Conservation (phyloP, 1,139 yeast species). For the Diutina neorugosa region DNA sequence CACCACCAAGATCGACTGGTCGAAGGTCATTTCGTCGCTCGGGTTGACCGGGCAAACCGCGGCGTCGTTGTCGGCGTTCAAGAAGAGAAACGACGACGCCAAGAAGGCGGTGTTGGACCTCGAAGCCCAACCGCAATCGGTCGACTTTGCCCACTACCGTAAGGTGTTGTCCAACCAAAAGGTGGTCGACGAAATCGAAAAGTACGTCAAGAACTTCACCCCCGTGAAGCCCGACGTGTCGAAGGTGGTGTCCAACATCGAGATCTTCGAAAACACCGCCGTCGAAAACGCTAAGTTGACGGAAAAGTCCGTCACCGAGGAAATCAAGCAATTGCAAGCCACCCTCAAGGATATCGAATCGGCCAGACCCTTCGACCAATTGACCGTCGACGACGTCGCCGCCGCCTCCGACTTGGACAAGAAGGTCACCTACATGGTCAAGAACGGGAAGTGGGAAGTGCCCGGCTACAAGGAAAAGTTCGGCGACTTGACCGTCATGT, state of each 20-base stretch:
- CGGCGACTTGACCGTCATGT: constrained; percentile 93
- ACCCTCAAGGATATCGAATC: constrained; percentile 88
- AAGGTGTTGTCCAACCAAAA: constrained; percentile 68
- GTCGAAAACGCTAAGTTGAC: constrained; percentile 91
- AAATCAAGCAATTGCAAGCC: constrained; percentile 72
- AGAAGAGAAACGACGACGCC: constrained; percentile 98
- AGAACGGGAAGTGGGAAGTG: constrained; percentile 96
- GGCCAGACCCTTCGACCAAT: constrained; percentile 96
- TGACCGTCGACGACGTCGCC: constrained; percentile 89
- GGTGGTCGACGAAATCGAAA: constrained; percentile 73
- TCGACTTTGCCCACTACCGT: constrained; percentile 78
- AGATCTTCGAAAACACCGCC: constrained; percentile 91
- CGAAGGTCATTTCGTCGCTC: constrained; percentile 75
- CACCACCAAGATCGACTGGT: constrained; percentile 90
- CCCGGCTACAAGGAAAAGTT: constrained; percentile 98
- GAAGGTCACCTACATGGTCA: constrained; percentile 89
- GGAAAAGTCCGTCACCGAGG: constrained; percentile 77
- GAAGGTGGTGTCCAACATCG: constrained; percentile 85
- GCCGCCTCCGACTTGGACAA: constrained; percentile 96
- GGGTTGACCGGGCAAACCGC: constrained; percentile 94
- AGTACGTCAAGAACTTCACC: constrained; percentile 60
- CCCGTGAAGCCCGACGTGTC: constrained; percentile 80
- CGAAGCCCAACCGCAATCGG: constrained; percentile 57
- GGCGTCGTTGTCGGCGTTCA: constrained; percentile 76
- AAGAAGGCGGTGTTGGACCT: constrained; percentile 66